Evolutionary conservation across 495 filamentous ascomycete species (phyloP), one percentile per base, ranked within the genome.

Genomic region (Hypoxylon crocopeplum): DNA sequence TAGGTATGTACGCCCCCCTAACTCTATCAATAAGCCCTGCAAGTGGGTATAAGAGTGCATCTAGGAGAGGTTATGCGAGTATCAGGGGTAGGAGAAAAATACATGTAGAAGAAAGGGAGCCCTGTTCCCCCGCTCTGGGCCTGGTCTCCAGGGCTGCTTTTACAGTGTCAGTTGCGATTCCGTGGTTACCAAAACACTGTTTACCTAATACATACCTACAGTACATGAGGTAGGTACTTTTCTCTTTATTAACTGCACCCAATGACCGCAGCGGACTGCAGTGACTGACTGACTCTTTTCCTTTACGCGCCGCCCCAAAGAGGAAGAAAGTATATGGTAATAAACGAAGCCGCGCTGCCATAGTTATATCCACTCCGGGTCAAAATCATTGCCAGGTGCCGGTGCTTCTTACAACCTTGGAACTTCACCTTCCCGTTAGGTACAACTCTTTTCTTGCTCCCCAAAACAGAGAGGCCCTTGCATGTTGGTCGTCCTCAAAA

Each of bases 111-210:
- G 11, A 33, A 19, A 15, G 16, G 32, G 20, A 13, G n/a, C 46
- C 52, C 46, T 16, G 53, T 53, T 54, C 60, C 60, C 60, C 60
- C 60, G 60, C 60, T 64, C 44, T 64, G 53, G 47, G 52, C 42
- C 48, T n/a, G n/a, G n/a, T n/a, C n/a, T n/a, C n/a, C n/a, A n/a
- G n/a, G n/a, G n/a, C 15, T 3, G 7, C 3, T 34, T 13, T 34
- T 48, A 48, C 44, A 47, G 44, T 34, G 24, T 34, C 13, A 34
- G 12, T n/a, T 34, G 32, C 12, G 13, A 47, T 17, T 20, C 2
- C 17, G 16, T 19, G 20, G 42, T 16, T 2, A 20, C 3, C 1
- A 46, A 5, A 41, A 21, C 27, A 46, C 42, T 30, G 42, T 48
- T 7, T 25, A 48, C 24, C n/a, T n/a, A n/a, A n/a, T n/a, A n/a